phyloP scores from a whole-genome alignment of 257 asterid species.

The Plantago elongata region DNA sequence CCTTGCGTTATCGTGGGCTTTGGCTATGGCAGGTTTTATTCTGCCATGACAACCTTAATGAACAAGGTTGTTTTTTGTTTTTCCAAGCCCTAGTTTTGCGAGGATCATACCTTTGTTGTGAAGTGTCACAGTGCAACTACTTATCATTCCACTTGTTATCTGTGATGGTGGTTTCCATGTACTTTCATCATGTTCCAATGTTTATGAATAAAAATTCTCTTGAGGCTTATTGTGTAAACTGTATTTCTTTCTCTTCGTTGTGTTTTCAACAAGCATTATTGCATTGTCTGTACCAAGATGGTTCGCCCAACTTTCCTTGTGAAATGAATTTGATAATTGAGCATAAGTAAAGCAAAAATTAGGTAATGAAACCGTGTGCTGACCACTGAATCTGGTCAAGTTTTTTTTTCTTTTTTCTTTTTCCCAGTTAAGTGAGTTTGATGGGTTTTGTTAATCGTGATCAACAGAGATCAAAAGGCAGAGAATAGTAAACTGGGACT shows the following conservation, averaged over 20 bases:
- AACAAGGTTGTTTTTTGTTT: slow-evolving; percentile 40
- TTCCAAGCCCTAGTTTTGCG: slow-evolving; percentile 68
- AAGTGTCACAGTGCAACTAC: slow-evolving; percentile 35
- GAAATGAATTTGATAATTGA: neutral
- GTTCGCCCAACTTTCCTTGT: neutral
- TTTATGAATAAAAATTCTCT: slow-evolving; percentile 27
- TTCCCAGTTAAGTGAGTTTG: neutral
- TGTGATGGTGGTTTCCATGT: slow-evolving; percentile 21
- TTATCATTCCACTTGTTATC: slow-evolving; percentile 1
- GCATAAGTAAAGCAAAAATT: neutral
- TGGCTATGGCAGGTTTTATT: slow-evolving; percentile 54
- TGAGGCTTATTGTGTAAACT: slow-evolving; percentile 7
- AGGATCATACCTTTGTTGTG: slow-evolving; percentile 38
- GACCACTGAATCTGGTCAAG: neutral
- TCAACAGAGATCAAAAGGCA: no score
- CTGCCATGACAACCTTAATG: slow-evolving; percentile 49
- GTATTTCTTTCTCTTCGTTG: neutral
- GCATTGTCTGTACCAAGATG: neutral
- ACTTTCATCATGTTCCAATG: no score
- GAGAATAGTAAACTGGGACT: no score
- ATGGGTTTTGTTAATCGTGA: no score
- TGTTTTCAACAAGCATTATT: neutral
- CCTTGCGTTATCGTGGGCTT: slow-evolving; percentile 44
- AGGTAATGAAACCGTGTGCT: slow-evolving; percentile 4
- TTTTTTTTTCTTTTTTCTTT: neutral